Evolutionary conservation across 2,329 filamentous ascomycete species (phyloP).

Genomic region (Rhynchosporium agropyri): DNA sequence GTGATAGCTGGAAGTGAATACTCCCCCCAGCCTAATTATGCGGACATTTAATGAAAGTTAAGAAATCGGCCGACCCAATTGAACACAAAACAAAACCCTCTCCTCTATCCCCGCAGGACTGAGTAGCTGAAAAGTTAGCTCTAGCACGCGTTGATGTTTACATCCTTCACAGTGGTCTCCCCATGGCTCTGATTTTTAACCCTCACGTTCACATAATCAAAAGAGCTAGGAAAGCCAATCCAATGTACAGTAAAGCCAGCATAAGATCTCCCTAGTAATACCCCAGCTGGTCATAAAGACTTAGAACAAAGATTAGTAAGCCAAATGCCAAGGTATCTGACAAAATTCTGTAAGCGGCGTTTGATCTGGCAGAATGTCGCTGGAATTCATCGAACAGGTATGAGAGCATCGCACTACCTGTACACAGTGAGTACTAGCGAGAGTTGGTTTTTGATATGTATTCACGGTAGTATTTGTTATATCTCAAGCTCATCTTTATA

Average conservation of each 20-base stretch:
- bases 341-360: slow-evolving; percentile 42
- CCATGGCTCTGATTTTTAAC: slow-evolving; percentile 37
- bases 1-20: too few species aligned
- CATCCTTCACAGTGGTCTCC: neutral
- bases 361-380: slow-evolving; percentile 42
- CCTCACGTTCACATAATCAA: slow-evolving; percentile 47
- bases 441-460: too few species aligned
- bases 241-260: slow-evolving; percentile 48
- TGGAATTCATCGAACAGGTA: slow-evolving; percentile 54
- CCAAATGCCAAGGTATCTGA: slow-evolving; percentile 24
- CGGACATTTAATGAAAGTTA: too few species aligned
- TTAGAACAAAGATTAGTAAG: slow-evolving; percentile 44
- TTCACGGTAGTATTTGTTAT: too few species aligned
- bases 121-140: too few species aligned
- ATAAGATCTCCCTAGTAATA: slow-evolving; percentile 43
- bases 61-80: too few species aligned
- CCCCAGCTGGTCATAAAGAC: slow-evolving; percentile 41
- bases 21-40: too few species aligned
- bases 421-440: too few species aligned
- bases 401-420: slow-evolving; percentile 38
- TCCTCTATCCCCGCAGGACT: too few species aligned
- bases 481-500: too few species aligned
- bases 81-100: too few species aligned
- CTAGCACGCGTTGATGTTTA: too few species aligned
- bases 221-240: slow-evolving; percentile 51